Base-by-base conservation (phyloP, 2,329 filamentous ascomycete species). In the Chrysosporium keratinophilum region DNA sequence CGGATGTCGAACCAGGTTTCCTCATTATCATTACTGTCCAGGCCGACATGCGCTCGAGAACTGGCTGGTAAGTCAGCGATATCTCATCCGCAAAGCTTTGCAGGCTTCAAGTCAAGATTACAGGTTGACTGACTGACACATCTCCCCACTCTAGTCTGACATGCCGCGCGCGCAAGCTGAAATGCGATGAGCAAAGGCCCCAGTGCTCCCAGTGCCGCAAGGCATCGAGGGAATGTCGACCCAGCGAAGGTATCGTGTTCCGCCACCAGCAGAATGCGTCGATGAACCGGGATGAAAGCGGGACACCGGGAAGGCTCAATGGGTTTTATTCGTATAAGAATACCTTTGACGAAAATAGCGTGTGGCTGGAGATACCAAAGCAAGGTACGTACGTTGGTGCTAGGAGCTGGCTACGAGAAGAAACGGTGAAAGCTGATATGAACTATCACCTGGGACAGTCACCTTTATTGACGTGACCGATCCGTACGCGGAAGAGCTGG, bases 181-280 rank as follows among this genome's bases (percentile, higher is more conserved):
- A 83, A 71, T 84, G 81, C 67, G 78, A 81, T 61, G 81, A 83
- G 66, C 74, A 75, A 63, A 80, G 78, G 58, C 81, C 80, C 10
- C 66, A 75, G 37, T 84, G 81, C 62, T 74, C 77, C 34, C 79
- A 82, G 65, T 84, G 81, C 65, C 71, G 71, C 62, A 81, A 82
- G 65, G 80, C 78, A 4, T 76, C 74, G 46, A 74, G 81, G 60
- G 75, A 80, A 66, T 84, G 81, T 65, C 70, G 78, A 44, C 78
- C 78, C 20, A 80, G 78, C 62, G 79, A 80, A 57, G 80, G 79
- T 50, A 77, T 84, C 60, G 78, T 83, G 43, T 85, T 84, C 62
- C 78, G 81, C 53, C 82, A 85, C 65, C 81, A 84, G 62, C 81
- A 84, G 67, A 84, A 84, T 75, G 80, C 81, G 31, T 83, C 80